These are phyloP conservation scores for Olyra latifolia DNA, from an alignment of 176 grass and related monocot species.

Conservation along the genomic window DNA sequence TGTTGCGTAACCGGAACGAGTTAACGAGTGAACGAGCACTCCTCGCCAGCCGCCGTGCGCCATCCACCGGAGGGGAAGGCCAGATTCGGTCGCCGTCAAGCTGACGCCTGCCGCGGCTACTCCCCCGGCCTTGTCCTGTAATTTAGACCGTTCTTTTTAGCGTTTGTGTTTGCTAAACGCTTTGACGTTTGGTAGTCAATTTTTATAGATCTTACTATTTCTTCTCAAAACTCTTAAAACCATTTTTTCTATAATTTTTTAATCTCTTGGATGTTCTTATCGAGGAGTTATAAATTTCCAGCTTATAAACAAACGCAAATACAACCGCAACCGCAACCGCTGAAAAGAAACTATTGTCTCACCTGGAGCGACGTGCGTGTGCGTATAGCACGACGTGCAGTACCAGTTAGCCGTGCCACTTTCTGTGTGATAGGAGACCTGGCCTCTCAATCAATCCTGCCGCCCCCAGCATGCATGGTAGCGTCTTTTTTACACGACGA, in stretches of 20 bases:
- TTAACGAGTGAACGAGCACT: not conserved
- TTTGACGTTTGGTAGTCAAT: too few relatives aligned
- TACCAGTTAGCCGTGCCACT: not conserved
- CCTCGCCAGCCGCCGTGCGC: not conserved
- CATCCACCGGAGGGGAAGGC: constrained; percentile 11
- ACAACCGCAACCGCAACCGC: too few relatives aligned
- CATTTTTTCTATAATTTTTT: too few relatives aligned
- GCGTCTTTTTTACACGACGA: constrained; percentile 23
- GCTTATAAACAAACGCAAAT: too few relatives aligned
- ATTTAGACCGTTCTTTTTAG: too few relatives aligned
- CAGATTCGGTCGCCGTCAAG: constrained; percentile 25
- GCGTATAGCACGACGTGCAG: not conserved
- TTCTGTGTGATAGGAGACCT: constrained; percentile 34
- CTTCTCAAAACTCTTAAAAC: too few relatives aligned
- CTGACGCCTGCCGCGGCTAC: not conserved
- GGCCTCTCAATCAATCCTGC: constrained; percentile 29
- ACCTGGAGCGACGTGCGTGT: not conserved
- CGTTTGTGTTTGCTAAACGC: too few relatives aligned
- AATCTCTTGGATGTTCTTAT: too few relatives aligned
- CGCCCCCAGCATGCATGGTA: constrained; percentile 5
- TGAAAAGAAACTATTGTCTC: too few relatives aligned
- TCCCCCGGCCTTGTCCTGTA: not conserved
- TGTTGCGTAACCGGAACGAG: not conserved
- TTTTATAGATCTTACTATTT: too few relatives aligned
- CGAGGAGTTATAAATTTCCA: too few relatives aligned